Conservation (phyloP, 805 yeast genomes). For the Metschnikowia lunata region DNA sequence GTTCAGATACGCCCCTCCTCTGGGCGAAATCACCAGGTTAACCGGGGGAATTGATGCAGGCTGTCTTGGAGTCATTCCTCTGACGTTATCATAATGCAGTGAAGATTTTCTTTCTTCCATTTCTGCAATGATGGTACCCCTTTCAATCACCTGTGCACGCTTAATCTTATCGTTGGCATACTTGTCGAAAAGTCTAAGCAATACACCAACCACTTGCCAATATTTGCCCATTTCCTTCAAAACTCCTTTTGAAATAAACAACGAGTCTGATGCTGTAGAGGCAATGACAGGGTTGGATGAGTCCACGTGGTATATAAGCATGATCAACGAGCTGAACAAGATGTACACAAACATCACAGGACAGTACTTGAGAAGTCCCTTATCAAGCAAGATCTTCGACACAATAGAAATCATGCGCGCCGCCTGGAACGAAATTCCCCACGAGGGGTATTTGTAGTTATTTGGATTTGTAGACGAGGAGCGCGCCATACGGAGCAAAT, state of each 20-base stretch:
- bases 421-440: conserved; percentile 80
- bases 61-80: neutral
- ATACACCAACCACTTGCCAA: conserved; percentile 39
- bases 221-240: conserved; percentile 33
- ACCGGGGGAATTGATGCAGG: conserved; percentile 1
- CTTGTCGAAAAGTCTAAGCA: conserved; percentile 36
- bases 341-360: conserved; percentile 60
- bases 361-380: conserved; percentile 46
- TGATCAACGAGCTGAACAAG: conserved; percentile 59
- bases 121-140: conserved; percentile 36
- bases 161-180: conserved; percentile 40
- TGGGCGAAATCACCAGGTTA: conserved; percentile 8
- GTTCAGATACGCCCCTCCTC: neutral
- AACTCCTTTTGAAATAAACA: conserved; percentile 34
- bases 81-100: conserved; percentile 5
- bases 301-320: conserved; percentile 67
- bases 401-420: conserved; percentile 71
- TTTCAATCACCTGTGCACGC: conserved; percentile 37
- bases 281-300: conserved; percentile 38
- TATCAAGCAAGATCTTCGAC: conserved; percentile 49
- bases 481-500: conserved; percentile 49
- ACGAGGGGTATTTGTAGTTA: conserved; percentile 57
- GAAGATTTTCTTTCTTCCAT: conserved; percentile 30
- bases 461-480: conserved; percentile 37
- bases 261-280: conserved; percentile 40